Conservation (phyloP, 768 basidiomycete genomes). For the Paxillus ammoniavirescens region DNA sequence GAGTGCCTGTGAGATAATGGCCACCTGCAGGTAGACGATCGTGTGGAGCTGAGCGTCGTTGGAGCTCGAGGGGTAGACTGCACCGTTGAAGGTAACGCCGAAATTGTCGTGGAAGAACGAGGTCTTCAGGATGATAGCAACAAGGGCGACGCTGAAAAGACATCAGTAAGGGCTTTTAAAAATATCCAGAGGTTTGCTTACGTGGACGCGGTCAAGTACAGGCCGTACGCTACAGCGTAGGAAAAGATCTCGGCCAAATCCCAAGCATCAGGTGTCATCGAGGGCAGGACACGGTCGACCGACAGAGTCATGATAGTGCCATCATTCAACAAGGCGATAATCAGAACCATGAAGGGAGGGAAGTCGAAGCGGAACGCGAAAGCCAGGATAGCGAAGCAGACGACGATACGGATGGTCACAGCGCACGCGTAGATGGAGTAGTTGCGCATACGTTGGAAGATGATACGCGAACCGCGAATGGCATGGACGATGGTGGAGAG, state of each 20-base stretch:
- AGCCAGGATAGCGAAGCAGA: constrained; percentile 93
- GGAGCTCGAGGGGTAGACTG: constrained; percentile 19
- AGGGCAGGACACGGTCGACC: constrained; percentile 93
- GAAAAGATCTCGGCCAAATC: constrained; percentile 95
- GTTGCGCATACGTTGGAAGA: constrained; percentile 99
- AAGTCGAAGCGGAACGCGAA: constrained; percentile 98
- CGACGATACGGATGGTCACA: constrained; percentile 98
- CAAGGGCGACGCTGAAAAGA: constrained; percentile 62
- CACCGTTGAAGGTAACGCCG: constrained; percentile 55
- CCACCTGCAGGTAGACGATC: constrained; percentile 94
- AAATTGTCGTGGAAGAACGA: constrained; percentile 89
- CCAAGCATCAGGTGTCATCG: constrained; percentile 92
- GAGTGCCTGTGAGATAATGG: constrained; percentile 97
- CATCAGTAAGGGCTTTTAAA: constrained; percentile 7
- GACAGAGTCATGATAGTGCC: constrained; percentile 99
- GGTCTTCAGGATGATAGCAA: constrained; percentile 83
- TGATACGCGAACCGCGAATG: constrained; percentile 96
- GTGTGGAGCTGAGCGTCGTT: constrained; percentile 83
- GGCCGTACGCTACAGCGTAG: constrained; percentile 92
- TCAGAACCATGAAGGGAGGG: constrained; percentile 99
- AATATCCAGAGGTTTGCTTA: constrained; percentile 38
- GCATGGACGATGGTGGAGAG: constrained; percentile 99
- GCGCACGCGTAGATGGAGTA: constrained; percentile 97
- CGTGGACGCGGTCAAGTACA: constrained; percentile 93
- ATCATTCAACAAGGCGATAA: constrained; percentile 95